These are phyloP conservation scores for Pseudogymnoascus sp. DNA, from an alignment of 2,329 filamentous ascomycete species.

Conservation along the genomic window DNA sequence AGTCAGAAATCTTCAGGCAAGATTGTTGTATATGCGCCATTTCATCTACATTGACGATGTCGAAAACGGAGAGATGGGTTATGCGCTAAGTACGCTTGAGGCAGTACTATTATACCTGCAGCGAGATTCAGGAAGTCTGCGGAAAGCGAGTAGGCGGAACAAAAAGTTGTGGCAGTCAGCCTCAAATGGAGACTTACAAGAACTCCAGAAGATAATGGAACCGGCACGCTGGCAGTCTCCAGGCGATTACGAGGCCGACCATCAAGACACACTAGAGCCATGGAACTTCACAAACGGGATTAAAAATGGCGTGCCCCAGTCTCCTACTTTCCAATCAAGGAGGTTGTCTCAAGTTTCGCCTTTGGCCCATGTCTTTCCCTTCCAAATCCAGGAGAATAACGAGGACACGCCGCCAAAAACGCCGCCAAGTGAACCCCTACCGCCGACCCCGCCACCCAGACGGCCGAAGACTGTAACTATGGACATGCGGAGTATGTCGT, in stretches of 20 bases:
- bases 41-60: constrained; percentile 98
- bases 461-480: constrained; percentile 62
- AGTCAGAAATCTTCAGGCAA: constrained; percentile 77
- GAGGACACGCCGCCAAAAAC: constrained; percentile 25
- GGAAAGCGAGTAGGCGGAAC: constrained; percentile 80
- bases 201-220: constrained; percentile 73
- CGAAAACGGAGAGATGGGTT: constrained; percentile 91
- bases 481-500: constrained; percentile 84
- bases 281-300: constrained; percentile 7
- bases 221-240: constrained; percentile 40
- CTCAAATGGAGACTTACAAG: constrained; percentile 66
- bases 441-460: constrained; percentile 34
- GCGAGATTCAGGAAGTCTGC: constrained; percentile 71
- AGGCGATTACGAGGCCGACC: constrained; percentile 33
- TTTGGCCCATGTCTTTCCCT: constrained; percentile 85
- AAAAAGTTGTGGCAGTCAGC: constrained; percentile 81
- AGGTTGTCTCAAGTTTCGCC: constrained; percentile 26
- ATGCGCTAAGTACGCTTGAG: constrained; percentile 92
- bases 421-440: constrained; percentile 28
- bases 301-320: neutral
- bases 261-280: neutral
- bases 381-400: constrained; percentile 54
- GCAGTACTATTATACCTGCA: constrained; percentile 85
- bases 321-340: neutral
- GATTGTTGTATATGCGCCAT: constrained; percentile 89